Percentiles rank a stretch among this genome's conserved stretches.
These are phyloP conservation scores for Sugiyamaella valdiviana DNA, from an alignment of 805 yeast species.

Conservation along the genomic window DNA sequence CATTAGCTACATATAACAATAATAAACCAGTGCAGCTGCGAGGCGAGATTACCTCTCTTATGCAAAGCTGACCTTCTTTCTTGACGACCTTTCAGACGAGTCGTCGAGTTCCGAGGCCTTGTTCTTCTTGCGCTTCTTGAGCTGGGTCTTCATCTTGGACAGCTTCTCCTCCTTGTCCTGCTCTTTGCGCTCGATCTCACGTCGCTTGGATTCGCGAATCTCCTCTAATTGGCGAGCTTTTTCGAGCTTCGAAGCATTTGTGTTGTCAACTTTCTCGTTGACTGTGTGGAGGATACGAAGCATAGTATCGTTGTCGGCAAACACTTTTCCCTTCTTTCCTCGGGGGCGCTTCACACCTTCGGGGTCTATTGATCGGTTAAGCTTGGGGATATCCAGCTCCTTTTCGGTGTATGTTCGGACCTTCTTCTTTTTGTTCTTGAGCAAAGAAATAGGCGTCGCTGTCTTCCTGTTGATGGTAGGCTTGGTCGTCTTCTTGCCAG, in stretches of 20 bases:
- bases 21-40: not conserved
- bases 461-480: constrained; percentile 1
- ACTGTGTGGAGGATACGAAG: constrained; percentile 71
- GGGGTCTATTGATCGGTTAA: constrained; percentile 79
- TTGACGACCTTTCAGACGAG: constrained; percentile 6
- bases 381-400: constrained; percentile 69
- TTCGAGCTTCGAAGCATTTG: constrained; percentile 83
- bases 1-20: not conserved
- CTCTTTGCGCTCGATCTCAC: constrained; percentile 84
- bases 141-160: constrained; percentile 45
- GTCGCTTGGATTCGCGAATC: constrained; percentile 75
- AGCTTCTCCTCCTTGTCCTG: constrained; percentile 63
- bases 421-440: constrained; percentile 24
- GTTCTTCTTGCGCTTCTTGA: constrained; percentile 14
- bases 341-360: constrained; percentile 63
- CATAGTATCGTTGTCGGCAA: constrained; percentile 55
- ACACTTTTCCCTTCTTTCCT: constrained; percentile 64
- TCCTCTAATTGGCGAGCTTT: constrained; percentile 85
- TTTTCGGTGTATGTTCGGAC: constrained; percentile 54
- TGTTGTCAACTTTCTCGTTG: constrained; percentile 71
- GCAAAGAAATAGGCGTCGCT: constrained; percentile 1
- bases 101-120: constrained; percentile 12
- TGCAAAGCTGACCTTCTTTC: constrained; percentile 16
- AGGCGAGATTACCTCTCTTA: constrained; percentile 5
- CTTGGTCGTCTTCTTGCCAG: constrained; percentile 7